Evolutionary conservation across 371 early-diverging fungal species (phyloP).

Genomic region (Thermomucor indicae-seudaticae): DNA sequence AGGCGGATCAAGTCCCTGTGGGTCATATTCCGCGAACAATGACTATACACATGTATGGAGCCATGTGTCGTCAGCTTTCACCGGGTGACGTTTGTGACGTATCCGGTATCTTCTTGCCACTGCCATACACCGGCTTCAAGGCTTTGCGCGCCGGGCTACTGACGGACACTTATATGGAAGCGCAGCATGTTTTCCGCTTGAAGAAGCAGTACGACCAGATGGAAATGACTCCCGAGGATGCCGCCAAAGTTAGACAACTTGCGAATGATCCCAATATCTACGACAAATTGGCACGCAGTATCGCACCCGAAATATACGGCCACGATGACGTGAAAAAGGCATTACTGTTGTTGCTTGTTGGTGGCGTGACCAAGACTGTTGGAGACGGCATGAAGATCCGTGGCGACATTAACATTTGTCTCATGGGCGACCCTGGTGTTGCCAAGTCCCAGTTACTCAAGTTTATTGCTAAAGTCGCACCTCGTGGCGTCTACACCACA

Average conservation of each 20-base stretch:
- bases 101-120: constrained; percentile 93
- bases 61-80: constrained; percentile 74
- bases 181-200: constrained; percentile 77
- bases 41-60: constrained; percentile 87
- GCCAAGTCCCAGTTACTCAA: constrained; percentile 93
- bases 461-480: constrained; percentile 82
- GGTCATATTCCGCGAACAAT: constrained; percentile 98
- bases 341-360: constrained; percentile 83
- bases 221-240: constrained; percentile 61
- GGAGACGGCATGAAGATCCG: constrained; percentile 93
- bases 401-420: constrained; percentile 93
- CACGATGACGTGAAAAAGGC: constrained; percentile 96
- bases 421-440: constrained; percentile 99
- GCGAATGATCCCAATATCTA: constrained; percentile 74
- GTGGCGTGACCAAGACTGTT: constrained; percentile 83
- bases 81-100: constrained; percentile 94
- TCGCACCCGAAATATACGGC: constrained; percentile 98
- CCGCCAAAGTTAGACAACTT: constrained; percentile 60
- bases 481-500: constrained; percentile 91
- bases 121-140: constrained; percentile 92
- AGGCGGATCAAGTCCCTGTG: constrained; percentile 97
- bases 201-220: constrained; percentile 90
- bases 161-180: constrained; percentile 95
- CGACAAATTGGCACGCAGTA: constrained; percentile 80
- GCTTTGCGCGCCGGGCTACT: constrained; percentile 93